Base-by-base conservation (phyloP, 2,329 filamentous ascomycete genomes). In the Chalara sp. region DNA sequence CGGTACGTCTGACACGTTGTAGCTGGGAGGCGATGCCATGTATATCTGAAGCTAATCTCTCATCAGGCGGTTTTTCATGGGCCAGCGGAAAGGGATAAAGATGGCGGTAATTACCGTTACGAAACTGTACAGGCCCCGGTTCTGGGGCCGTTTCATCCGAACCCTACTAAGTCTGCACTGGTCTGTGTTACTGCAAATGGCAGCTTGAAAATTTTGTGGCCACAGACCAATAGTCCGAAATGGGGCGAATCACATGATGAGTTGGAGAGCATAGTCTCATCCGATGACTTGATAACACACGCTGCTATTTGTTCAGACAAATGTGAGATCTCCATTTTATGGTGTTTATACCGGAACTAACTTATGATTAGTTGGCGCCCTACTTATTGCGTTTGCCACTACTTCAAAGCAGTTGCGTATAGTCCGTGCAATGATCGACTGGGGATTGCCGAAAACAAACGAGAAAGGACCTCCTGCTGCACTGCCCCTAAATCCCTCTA, bases 281-380 rank as follows among this genome's bases (percentile, higher is more conserved):
- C 85, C 0, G 83, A 89, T 56, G 85, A 89, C 56, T 67, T 88
- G n/a, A 76, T 92, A 47, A 89, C 88, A 0, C 89, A 95, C 69
- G 88, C 88, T 8, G 79, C 87, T 39, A 73, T 90, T 55, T 80
- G 84, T 52, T 81, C 86, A 3, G 87, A 91, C 50, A 88, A 84
- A 67, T 82, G 87, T 88, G 68, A 63, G 72, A 61, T 30, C 30
- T 21, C 47, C 6, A n/a, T 5, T 6, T 33, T 21, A 11, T 21
- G 7, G 10, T 28, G 29, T 43, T 31, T n/a, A 29, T 8, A 31
- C 39, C 29, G 37, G 30, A 51, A 61, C 32, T 58, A 48, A 48
- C 42, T 44, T 41, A 31, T 33, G 44, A 28, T n/a, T 41, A 64
- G 63, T 50, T 41, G 51, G 72, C 53, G 74, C 74, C 43, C 68